Evolutionary conservation across 169 alveolate species (phyloP).

Genomic region (Eimeria zaria): DNA sequence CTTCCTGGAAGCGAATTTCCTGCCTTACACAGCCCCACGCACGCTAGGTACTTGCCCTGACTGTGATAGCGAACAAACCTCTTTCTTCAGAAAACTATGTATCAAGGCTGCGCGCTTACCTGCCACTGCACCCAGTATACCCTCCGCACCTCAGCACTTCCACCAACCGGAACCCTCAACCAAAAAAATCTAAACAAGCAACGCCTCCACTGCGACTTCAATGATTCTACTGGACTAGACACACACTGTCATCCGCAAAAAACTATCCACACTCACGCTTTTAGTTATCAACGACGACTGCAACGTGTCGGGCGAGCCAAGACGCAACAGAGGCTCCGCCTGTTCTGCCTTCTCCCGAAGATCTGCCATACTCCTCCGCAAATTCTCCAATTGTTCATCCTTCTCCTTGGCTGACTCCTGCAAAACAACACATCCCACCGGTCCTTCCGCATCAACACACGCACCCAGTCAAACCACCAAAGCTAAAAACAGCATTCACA

Average conservation of each 20-base stretch:
- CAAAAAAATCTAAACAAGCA: no score
- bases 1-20: not conserved
- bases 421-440: not conserved
- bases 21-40: not conserved
- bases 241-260: no score
- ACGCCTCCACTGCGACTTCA: no score
- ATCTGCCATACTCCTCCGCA: slow-evolving; percentile 54
- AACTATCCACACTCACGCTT: not conserved
- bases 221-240: no score
- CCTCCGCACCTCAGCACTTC: not conserved
- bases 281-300: not conserved
- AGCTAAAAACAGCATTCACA: not conserved
- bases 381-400: slow-evolving; percentile 37
- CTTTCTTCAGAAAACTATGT: not conserved
- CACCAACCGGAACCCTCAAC: not conserved
- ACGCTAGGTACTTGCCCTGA: no score
- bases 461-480: not conserved
- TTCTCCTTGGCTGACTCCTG: slow-evolving; percentile 57
- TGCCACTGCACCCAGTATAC: not conserved
- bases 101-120: not conserved
- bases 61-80: not conserved
- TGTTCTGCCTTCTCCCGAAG: slow-evolving; percentile 42
- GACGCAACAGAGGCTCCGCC: slow-evolving; percentile 52
- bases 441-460: not conserved
- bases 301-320: slow-evolving; percentile 18